Evolutionary conservation across 2,329 filamentous ascomycete species (phyloP), one percentile per base, ranked within the genome.

Genomic region (Dactylellina cionopaga): DNA sequence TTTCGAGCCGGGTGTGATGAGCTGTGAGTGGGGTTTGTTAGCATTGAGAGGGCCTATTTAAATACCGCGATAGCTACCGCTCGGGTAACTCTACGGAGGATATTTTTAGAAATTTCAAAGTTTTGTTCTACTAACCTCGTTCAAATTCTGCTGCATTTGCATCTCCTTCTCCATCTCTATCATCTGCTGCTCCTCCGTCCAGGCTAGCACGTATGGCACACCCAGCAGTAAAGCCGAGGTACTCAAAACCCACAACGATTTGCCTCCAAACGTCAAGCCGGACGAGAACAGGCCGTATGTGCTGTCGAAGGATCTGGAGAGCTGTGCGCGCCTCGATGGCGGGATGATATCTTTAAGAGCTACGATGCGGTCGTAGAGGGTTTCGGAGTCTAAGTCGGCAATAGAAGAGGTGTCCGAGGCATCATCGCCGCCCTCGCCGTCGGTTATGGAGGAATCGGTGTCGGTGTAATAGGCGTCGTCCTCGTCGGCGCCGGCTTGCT

Each of bases 101-200:
- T 41, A n/a, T 4, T n/a, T 2, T 51, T 33, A 43, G 15, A 3
- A 33, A 17, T 24, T 19, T 5, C 11, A 7, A 39, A 5, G 9
- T 27, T 27, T 33, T n/a, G n/a, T n/a, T n/a, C n/a, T n/a, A 82
- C 84, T 78, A 78, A 89, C 87, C 84, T 96, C 92, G 79, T 90
- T 89, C 75, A 92, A 92, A 79, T 90, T 88, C 86, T 96, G 92
- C 81, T 95, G 90, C 92, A 96, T 95, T 81, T 90, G 89, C 87
- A 93, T 92, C 84, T 97, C 94, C 82, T 92, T 89, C 88, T 99
- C 95, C 92, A 97, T 96, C 84, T 96, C 94, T 76, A 94, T 85
- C 80, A 96, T 88, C 84, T 96, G 92, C 85, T 97, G 92, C 85
- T 99, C 95, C 85, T 99, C 95, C 75, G 90, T 89, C 80, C 92